phyloP scores from a whole-genome alignment of 805 yeast genomes.

The Candida multigemmis region DNA sequence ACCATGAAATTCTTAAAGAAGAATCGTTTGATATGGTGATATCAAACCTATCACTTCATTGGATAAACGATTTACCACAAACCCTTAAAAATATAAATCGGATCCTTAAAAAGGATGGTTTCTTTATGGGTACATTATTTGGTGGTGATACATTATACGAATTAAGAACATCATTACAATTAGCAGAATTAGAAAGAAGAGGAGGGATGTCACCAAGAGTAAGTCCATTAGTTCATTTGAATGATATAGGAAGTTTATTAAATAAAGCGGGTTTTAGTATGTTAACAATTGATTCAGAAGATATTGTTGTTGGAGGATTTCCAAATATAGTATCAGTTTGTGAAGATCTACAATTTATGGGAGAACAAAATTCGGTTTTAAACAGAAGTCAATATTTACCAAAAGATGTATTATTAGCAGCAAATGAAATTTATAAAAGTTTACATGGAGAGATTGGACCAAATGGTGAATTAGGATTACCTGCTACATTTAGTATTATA shows the following conservation, averaged over 20 bases:
- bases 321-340: conserved; percentile 63
- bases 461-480: conserved; percentile 40
- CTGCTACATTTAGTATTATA: conserved; percentile 71
- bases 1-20: conserved; percentile 27
- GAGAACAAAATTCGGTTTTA: conserved; percentile 70
- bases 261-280: conserved; percentile 72
- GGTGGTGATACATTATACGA: conserved; percentile 86
- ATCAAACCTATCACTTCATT: conserved; percentile 67
- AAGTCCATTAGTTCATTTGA: conserved; percentile 71
- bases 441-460: conserved; percentile 60
- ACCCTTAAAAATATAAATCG: conserved; percentile 46
- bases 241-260: conserved; percentile 66
- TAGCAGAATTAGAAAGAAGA: conserved; percentile 71
- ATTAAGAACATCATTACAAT: conserved; percentile 66
- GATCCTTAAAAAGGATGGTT: conserved; percentile 68
- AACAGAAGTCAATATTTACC: conserved; percentile 30
- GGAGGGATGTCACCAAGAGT: conserved; percentile 79
- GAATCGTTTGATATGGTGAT: conserved; percentile 59
- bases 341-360: conserved; percentile 72
- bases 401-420: conserved; percentile 62
- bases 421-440: conserved; percentile 63
- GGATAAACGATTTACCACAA: conserved; percentile 80
- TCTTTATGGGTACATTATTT: conserved; percentile 71
- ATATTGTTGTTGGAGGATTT: conserved; percentile 63
- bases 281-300: conserved; percentile 79